Evolutionary conservation across 108 stramenopile species (phyloP).

Genomic region (Pelagomonas calceolata): DNA sequence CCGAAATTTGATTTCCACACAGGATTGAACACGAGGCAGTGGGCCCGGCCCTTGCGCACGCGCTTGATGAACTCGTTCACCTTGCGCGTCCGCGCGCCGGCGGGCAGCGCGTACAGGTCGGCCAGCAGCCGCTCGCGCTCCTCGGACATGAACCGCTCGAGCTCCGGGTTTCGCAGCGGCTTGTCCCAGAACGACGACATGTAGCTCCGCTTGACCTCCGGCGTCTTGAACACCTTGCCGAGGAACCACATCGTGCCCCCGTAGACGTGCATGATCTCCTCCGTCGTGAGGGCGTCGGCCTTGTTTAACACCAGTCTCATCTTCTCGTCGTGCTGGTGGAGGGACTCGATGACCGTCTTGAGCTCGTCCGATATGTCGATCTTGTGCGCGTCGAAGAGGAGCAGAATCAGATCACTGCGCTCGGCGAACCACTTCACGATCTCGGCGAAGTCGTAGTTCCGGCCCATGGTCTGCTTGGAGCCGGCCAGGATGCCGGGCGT

Average conservation of each 20-base stretch:
- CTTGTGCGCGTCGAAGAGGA: conserved; percentile 60
- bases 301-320: conserved; percentile 55
- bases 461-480: conserved; percentile 49
- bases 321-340: conserved; percentile 45
- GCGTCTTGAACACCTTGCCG: conserved; percentile 46
- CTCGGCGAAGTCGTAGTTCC: conserved; percentile 26
- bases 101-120: conserved; percentile 34
- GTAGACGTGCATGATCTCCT: conserved; percentile 54
- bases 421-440: conserved; percentile 47
- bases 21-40: conserved; percentile 34
- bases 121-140: conserved; percentile 50
- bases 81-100: conserved; percentile 32
- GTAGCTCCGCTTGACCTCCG: conserved; percentile 42
- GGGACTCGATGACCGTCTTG: conserved; percentile 38
- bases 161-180: conserved; percentile 26
- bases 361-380: conserved; percentile 58
- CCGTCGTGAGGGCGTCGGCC: conserved; percentile 48
- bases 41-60: conserved; percentile 37
- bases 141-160: conserved; percentile 46
- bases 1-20: too few species aligned
- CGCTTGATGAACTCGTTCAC: conserved; percentile 58
- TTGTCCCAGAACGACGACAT: conserved; percentile 54
- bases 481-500: conserved; percentile 54
- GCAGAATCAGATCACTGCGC: conserved; percentile 49
- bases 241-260: conserved; percentile 54